phyloP scores from a whole-genome alignment of 108 stramenopile genomes.

The Schizochytrium sp. region DNA sequence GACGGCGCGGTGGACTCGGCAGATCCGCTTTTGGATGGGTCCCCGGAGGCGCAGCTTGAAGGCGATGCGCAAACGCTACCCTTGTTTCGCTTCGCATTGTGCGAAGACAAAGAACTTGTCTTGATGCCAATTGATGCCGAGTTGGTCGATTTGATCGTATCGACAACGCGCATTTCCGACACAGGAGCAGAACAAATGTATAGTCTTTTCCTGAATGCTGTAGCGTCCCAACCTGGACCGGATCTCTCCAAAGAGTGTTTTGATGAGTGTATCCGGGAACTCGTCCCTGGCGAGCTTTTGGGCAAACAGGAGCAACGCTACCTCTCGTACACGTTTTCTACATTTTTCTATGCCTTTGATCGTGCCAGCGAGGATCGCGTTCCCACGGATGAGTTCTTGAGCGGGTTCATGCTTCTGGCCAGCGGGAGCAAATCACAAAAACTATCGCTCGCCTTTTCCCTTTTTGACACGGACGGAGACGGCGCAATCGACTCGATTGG shows the following conservation, averaged over 20 bases:
- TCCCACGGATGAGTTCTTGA: slow-evolving; percentile 31
- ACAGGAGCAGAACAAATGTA: neutral
- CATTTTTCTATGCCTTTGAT: neutral
- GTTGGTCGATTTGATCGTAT: neutral
- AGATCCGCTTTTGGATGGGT: neutral
- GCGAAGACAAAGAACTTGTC: neutral
- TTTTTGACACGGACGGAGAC: slow-evolving; percentile 36
- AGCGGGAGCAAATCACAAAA: slow-evolving; percentile 45
- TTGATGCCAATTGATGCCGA: neutral
- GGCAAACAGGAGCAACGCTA: slow-evolving; percentile 5
- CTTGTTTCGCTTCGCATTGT: neutral
- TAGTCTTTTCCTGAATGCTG: neutral
- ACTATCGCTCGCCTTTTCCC: slow-evolving; percentile 36
- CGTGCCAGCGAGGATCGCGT: slow-evolving; percentile 21
- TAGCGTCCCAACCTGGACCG: neutral
- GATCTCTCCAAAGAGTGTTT: neutral
- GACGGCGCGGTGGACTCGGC: neutral
- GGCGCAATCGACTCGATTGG: slow-evolving; percentile 28
- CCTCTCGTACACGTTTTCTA: slow-evolving; percentile 6
- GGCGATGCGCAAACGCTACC: neutral
- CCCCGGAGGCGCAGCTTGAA: neutral
- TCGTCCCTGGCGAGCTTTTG: neutral
- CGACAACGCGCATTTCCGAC: slow-evolving; percentile 5
- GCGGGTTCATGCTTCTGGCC: slow-evolving; percentile 35
- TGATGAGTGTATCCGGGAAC: neutral